Percentiles rank a stretch among this genome's conserved stretches.
These are phyloP conservation scores for Amauroascus verrucosus DNA, from an alignment of 2,329 filamentous ascomycete genomes.

Conservation along the genomic window DNA sequence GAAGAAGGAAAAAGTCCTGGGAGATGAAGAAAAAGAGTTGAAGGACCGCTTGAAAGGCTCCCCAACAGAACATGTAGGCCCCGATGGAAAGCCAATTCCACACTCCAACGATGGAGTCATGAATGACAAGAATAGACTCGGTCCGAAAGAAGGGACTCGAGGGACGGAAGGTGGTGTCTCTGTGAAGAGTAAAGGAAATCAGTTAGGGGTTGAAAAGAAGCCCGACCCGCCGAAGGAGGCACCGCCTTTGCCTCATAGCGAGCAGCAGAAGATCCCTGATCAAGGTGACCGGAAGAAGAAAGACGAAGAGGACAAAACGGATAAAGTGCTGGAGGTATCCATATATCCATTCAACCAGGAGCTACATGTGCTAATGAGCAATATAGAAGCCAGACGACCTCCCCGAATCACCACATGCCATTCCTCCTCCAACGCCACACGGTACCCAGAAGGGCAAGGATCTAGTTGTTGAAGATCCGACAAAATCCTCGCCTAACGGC, in stretches of 20 bases:
- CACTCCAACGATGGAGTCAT: constrained; percentile 69
- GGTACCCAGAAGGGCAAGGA: constrained; percentile 26
- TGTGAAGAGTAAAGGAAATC: constrained; percentile 69
- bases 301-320: constrained; percentile 29
- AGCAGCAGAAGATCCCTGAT: constrained; percentile 56
- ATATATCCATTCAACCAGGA: neutral
- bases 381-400: constrained; percentile 68
- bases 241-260: constrained; percentile 69
- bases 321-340: constrained; percentile 47
- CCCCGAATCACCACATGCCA: constrained; percentile 65
- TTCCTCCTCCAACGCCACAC: constrained; percentile 56
- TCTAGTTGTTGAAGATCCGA: constrained; percentile 26
- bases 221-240: constrained; percentile 78
- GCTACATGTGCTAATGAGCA: neutral
- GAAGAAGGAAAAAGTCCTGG: constrained; percentile 30
- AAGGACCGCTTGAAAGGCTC: constrained; percentile 21
- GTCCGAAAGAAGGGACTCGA: constrained; percentile 73
- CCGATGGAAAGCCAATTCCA: constrained; percentile 37
- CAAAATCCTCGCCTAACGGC: constrained; percentile 21
- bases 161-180: constrained; percentile 85
- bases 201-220: constrained; percentile 57
- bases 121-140: constrained; percentile 69
- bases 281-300: constrained; percentile 24
- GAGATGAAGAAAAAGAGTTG: constrained; percentile 20
- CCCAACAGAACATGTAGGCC: constrained; percentile 32